These are phyloP conservation scores for Verticillium tricorpus DNA, from an alignment of 2,329 filamentous ascomycete species.

Conservation along the genomic window DNA sequence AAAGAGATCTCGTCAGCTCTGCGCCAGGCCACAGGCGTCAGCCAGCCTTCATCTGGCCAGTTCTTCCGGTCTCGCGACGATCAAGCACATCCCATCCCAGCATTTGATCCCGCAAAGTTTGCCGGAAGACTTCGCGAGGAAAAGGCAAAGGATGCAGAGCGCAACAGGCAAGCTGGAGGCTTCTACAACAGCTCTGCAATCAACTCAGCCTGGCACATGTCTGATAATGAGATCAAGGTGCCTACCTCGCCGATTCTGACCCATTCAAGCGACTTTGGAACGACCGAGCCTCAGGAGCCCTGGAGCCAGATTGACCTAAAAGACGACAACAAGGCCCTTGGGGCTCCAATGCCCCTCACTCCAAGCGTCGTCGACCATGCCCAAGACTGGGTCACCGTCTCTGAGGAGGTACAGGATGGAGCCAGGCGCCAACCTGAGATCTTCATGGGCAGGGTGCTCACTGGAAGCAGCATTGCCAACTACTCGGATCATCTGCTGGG, in stretches of 20 bases:
- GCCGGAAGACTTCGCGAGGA: neutral
- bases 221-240: conserved; percentile 1
- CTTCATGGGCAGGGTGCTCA: conserved; percentile 8
- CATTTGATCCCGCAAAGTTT: neutral
- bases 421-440: neutral
- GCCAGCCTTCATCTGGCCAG: conserved; percentile 10
- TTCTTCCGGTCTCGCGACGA: neutral
- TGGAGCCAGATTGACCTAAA: neutral
- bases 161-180: neutral
- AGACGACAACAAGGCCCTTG: neutral
- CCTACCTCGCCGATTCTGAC: neutral
- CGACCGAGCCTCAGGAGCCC: neutral
- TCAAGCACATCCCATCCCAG: neutral
- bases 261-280: neutral
- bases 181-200: conserved; percentile 13
- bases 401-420: conserved; percentile 5
- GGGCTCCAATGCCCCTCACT: neutral
- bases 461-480: conserved; percentile 14
- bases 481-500: conserved; percentile 8
- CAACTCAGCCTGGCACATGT: conserved; percentile 7
- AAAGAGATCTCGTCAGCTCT: conserved; percentile 12
- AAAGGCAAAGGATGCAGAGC: neutral
- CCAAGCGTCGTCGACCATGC: neutral
- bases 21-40: conserved; percentile 7
- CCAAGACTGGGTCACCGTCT: conserved; percentile 12